These are phyloP conservation scores for Piedraia hortae DNA, from an alignment of 2,329 filamentous ascomycete species.

Conservation along the genomic window DNA sequence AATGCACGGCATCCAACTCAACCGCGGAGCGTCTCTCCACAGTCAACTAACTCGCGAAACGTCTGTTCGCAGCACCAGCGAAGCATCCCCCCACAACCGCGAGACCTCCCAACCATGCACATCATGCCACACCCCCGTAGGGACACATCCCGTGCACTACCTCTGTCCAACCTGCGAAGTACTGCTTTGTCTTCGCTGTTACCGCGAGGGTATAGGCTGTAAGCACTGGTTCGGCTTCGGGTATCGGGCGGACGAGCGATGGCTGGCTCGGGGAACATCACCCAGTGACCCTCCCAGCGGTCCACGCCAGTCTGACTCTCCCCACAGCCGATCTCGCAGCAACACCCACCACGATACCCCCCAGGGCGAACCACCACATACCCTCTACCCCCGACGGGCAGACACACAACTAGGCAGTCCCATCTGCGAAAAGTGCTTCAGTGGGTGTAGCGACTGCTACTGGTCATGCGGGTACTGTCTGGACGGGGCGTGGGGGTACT, in stretches of 20 bases:
- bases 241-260: conserved; percentile 30
- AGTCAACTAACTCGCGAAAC: too few relatives aligned
- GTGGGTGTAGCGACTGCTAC: conserved; percentile 55
- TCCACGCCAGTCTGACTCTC: too few relatives aligned
- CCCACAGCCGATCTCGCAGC: too few relatives aligned
- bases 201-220: conserved; percentile 49
- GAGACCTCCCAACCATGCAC: too few relatives aligned
- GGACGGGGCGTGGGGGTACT: conserved; percentile 85
- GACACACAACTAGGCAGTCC: conserved; percentile 23
- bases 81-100: too few relatives aligned
- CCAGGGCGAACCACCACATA: conserved; percentile 22
- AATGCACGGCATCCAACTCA: too few relatives aligned
- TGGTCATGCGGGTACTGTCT: conserved; percentile 73
- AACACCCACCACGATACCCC: too few relatives aligned
- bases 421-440: conserved; percentile 54
- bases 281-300: conserved; percentile 17
- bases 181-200: conserved; percentile 60
- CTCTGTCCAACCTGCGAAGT: conserved; percentile 50
- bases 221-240: conserved; percentile 75
- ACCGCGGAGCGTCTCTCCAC: too few relatives aligned
- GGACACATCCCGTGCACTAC: too few relatives aligned
- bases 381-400: conserved; percentile 17
- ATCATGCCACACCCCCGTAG: too few relatives aligned
- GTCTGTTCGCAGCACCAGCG: too few relatives aligned
- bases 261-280: too few relatives aligned